These are phyloP conservation scores for Alternaria novae-zelandiae DNA, from an alignment of 2,329 filamentous ascomycete species.

Conservation along the genomic window DNA sequence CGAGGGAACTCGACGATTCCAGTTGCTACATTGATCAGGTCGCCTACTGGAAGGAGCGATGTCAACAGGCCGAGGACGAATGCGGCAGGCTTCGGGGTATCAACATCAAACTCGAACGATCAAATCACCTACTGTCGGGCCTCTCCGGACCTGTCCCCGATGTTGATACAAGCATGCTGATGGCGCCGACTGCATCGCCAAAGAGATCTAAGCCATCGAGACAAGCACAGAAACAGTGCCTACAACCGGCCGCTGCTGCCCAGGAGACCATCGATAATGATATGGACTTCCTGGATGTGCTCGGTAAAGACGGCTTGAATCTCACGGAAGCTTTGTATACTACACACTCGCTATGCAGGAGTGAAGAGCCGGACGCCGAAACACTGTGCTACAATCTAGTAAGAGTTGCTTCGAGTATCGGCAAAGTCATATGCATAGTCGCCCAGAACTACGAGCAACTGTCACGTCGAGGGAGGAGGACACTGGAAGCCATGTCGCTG, in stretches of 20 bases:
- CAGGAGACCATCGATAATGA: constrained; percentile 36
- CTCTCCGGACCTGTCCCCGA: constrained; percentile 2
- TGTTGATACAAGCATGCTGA: constrained; percentile 25
- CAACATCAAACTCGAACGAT: constrained; percentile 37
- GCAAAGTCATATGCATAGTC: constrained; percentile 29
- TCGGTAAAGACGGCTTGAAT: constrained; percentile 19
- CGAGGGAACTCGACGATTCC: constrained; percentile 25
- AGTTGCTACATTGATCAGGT: constrained; percentile 49
- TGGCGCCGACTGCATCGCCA: constrained; percentile 16
- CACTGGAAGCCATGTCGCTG: constrained; percentile 13
- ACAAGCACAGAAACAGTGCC: constrained; percentile 5
- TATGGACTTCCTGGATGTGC: constrained; percentile 31
- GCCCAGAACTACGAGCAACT: constrained; percentile 29
- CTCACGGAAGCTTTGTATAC: constrained; percentile 39
- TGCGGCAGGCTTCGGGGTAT: constrained; percentile 28
- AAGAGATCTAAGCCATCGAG: constrained; percentile 25
- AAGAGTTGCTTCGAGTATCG: constrained; percentile 28
- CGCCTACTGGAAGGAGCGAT: constrained; percentile 47
- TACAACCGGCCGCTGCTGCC: constrained; percentile 14
- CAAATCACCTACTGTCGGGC: constrained; percentile 27
- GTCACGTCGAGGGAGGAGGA: constrained; percentile 13
- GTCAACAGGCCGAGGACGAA: constrained; percentile 27
- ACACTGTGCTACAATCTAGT: constrained; percentile 36
- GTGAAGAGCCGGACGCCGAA: constrained; percentile 16
- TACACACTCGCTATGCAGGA: constrained; percentile 37